Conservation (phyloP, 2,329 filamentous ascomycete species). For the Alternaria incomplexa region DNA sequence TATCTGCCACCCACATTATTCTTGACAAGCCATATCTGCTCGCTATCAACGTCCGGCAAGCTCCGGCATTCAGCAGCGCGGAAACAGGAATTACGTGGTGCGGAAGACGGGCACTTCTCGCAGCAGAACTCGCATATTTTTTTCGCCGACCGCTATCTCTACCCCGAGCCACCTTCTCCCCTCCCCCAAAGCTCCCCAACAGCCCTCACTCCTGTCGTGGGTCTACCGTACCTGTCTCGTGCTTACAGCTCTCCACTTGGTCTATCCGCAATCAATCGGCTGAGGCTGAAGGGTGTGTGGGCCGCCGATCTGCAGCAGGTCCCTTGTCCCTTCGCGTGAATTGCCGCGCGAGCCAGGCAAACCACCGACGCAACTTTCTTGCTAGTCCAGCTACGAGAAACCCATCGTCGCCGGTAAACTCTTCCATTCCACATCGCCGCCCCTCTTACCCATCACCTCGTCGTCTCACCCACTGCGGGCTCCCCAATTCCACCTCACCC, state of each 20-base stretch:
- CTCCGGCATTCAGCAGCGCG: constrained; percentile 30
- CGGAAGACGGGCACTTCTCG: constrained; percentile 33
- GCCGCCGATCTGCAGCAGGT: constrained; percentile 43
- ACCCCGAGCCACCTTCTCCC: constrained; percentile 18
- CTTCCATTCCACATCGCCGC: constrained; percentile 22
- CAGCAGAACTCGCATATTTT: constrained; percentile 32
- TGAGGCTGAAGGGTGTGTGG: constrained; percentile 46
- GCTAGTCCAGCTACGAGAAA: constrained; percentile 20
- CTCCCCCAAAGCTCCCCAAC: constrained; percentile 24
- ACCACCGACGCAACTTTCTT: constrained; percentile 24
- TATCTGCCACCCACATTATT: constrained; percentile 6
- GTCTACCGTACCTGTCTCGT: constrained; percentile 42
- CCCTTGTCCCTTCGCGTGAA: constrained; percentile 43
- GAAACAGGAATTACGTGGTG: constrained; percentile 28
- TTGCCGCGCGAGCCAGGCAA: constrained; percentile 40
- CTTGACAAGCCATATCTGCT: constrained; percentile 9
- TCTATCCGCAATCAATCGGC: constrained; percentile 40
- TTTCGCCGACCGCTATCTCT: constrained; percentile 29
- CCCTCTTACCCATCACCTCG: constrained; percentile 9
- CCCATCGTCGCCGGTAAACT: constrained; percentile 21
- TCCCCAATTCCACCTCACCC: constrained; percentile 24
- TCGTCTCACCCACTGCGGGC: constrained; percentile 24
- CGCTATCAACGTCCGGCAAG: constrained; percentile 26
- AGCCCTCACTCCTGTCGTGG: constrained; percentile 27
- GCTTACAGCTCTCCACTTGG: constrained; percentile 43